Conservation (phyloP, 305 asterid species). For the Nicotiana rustica region DNA sequence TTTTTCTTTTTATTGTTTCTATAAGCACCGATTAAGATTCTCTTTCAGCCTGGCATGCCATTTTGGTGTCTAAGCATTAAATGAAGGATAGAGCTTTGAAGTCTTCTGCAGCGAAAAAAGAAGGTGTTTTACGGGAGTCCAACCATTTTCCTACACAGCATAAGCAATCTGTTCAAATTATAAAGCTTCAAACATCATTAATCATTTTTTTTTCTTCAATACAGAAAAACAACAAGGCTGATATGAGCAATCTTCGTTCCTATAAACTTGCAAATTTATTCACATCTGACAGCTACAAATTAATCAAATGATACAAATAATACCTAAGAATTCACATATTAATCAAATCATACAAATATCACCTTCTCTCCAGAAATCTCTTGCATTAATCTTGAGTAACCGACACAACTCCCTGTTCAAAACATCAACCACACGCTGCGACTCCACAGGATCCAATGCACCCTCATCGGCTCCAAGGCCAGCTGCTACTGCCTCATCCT, state of each 20-base stretch:
- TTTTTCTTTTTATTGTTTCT: not conserved
- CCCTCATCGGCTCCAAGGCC: slow-evolving; percentile 91
- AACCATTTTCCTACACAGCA: not conserved
- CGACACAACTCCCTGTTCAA: slow-evolving; percentile 78
- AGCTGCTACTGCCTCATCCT: slow-evolving; percentile 96
- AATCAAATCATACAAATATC: not conserved
- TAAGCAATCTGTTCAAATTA: slow-evolving; percentile 3
- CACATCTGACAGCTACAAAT: not conserved
- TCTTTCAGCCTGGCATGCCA: not conserved
- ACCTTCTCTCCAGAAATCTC: slow-evolving; percentile 96
- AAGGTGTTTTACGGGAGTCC: not conserved
- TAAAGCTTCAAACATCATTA: slow-evolving; percentile 13
- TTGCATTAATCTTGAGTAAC: slow-evolving; percentile 76
- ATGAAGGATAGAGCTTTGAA: not conserved
- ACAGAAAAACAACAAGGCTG: slow-evolving; percentile 8
- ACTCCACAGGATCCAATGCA: slow-evolving; percentile 87
- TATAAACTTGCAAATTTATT: not conserved
- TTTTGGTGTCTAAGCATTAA: not conserved
- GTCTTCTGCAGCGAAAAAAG: slow-evolving; percentile 19
- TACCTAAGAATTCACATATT: not conserved
- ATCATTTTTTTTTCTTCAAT: not conserved
- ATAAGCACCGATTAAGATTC: not conserved
- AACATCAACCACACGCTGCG: slow-evolving; percentile 93
- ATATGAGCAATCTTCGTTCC: not conserved
- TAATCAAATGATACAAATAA: not conserved